phyloP scores from a whole-genome alignment of 805 yeast genomes.

The Kazachstania taianensis region DNA sequence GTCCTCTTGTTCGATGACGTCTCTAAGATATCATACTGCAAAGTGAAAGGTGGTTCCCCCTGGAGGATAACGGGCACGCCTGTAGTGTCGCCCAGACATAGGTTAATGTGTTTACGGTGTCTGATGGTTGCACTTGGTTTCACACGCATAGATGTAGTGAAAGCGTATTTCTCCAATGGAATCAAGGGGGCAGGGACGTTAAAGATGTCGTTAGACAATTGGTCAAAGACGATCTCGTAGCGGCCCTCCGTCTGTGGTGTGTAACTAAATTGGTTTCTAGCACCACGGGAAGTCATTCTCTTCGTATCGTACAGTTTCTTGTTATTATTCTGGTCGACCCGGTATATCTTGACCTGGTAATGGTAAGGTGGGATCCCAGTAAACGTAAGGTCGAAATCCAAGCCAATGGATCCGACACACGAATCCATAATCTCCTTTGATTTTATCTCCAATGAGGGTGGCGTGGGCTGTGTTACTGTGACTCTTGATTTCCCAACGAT shows the following conservation, averaged over 20 bases:
- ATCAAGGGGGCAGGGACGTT: constrained; percentile 30
- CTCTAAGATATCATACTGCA: constrained; percentile 60
- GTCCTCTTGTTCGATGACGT: constrained; percentile 40
- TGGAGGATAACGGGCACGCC: constrained; percentile 48
- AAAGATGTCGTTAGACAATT: constrained; percentile 56
- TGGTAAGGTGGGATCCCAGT: constrained; percentile 78
- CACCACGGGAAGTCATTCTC: constrained; percentile 31
- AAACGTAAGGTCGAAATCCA: constrained; percentile 55
- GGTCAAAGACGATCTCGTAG: constrained; percentile 61
- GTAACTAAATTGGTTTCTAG: constrained; percentile 51
- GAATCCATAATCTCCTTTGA: constrained; percentile 57
- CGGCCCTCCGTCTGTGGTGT: constrained; percentile 75
- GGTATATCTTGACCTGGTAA: constrained; percentile 51
- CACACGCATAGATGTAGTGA: constrained; percentile 61
- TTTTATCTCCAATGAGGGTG: constrained; percentile 37
- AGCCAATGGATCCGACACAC: constrained; percentile 89
- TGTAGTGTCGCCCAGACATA: constrained; percentile 41
- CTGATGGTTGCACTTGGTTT: constrained; percentile 45
- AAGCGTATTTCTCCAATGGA: constrained; percentile 38
- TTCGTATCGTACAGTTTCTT: constrained; percentile 30
- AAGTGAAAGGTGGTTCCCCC: constrained; percentile 72
- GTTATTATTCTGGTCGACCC: constrained; percentile 30
- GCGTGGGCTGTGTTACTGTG: constrained; percentile 47
- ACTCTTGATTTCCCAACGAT: constrained; percentile 47
- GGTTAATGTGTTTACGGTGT: constrained; percentile 14